Evolutionary conservation across 331 rosid species (phyloP), one percentile per base, ranked within the genome.

Genomic region (Malus hybrid): DNA sequence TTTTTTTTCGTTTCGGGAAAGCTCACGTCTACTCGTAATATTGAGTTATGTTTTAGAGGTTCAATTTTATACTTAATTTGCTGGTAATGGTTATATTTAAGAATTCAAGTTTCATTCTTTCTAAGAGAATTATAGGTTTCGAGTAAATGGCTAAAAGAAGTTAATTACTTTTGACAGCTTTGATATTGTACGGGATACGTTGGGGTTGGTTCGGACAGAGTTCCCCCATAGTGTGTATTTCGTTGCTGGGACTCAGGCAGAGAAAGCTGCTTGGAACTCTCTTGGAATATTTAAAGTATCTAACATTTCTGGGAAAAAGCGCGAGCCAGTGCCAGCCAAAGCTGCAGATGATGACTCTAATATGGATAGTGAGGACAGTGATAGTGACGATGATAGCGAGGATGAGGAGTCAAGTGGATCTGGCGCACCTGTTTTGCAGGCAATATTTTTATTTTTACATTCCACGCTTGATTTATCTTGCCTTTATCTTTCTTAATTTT

Each of bases 221-320:
- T 94, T 94, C 83, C 96, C 99, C 2, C 99, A 94, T 64, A 84
- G 92, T 0, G 87, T 86, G 34, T 94, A 90, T 80, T 84, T 94
- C 76, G 79, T 94, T 61, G 87, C 99, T 11, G 99, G 99, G 75
- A 91, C 99, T 75, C 91, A 92, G 99, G 97, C 99, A 19, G 96
- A 90, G 79, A 83, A 90, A 79, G 76, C 95, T 79, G 80, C 90
- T 18, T 86, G 86, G 90, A 94, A 94, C 75, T 90, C 91, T 57
- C 77, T 94, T 81, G 97, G 96, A 66, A 86, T 94, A 82, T 92
- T 88, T 83, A 92, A 87, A 76, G 83, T 92, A 71, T 84, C 97
- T 7, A 90, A 89, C 68, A 87, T 94, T 77, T 67, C 97, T 79
- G 97, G 97, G 39, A 94, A 92, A 87, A 87, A 94, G 78, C 96